Base-by-base conservation (phyloP, 1,284 basidiomycete species). In the Sporisorium exsertum region DNA sequence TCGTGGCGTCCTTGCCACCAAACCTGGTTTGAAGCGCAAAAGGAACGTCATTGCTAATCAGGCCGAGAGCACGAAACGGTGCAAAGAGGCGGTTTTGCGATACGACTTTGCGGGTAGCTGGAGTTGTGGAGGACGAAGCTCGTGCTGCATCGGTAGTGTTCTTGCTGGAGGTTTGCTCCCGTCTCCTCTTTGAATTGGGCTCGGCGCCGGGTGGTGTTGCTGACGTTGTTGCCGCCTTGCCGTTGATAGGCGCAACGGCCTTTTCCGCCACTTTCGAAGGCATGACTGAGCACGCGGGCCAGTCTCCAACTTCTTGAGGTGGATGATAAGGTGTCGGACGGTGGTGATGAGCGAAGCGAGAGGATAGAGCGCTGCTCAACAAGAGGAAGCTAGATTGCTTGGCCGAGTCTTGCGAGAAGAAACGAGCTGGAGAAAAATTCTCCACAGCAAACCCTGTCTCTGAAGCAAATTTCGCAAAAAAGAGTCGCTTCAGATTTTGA, bases 41-140 rank as follows among this genome's bases (percentile, higher is more conserved):
- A 12, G 96, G 95, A 16, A 97, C 90, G 87, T 92, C 90, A 84
- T 97, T 96, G 49, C 95, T 94, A 80, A 99, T 90, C 74, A 95
- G 90, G 27, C 96, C 95, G 15, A 99, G 90, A 3, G 95, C 95
- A 68, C 97, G 90, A 86, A 99, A 99, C 6, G 97, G 97, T 5
- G 92, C 92, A 86, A 97, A 99, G 53, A 99, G 90, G 6, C 67
- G 65, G 26, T 73, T 72, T n/a, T 54, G 63, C 9, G 66, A 70
- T 46, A 56, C 63, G 32, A 71, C 42, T 53, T 75, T 75, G 37
- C 58, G 56, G 8, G 52, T 15, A 8, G 49, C 45, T 2, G 64
- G 32, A n/a, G 64, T 18, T 22, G 9, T 53, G 37, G 59, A 62
- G 1, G 64, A 33, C 2, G 64, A 51, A 32, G 51, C 32, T 45